Base-by-base conservation (phyloP, 2,329 filamentous ascomycete genomes). In the Fusarium compactum region DNA sequence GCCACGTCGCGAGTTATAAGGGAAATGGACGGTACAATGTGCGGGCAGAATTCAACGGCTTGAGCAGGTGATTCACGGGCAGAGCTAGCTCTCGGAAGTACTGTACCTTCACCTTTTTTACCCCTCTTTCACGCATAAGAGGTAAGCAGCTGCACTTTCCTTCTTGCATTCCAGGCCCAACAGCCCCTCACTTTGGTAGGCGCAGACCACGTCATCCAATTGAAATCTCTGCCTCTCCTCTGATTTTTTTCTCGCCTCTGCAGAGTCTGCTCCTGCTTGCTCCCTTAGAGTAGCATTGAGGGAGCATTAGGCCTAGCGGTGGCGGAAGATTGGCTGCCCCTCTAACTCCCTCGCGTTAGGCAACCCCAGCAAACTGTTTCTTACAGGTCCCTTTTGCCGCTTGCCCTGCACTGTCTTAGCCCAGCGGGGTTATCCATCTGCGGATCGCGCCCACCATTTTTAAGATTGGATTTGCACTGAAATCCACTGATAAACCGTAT, bases 151-250 rank as follows among this genome's bases (percentile, higher is more conserved):
- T 29, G 32, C 16, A 51, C 30, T 38, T 51, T 38, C 29, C 48
- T 38, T 51, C 34, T 34, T 51, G 27, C 46, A 50, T 50, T 51
- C 48, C 48, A 44, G 27, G 11, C 25, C 18, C 8, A 29, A n/a
- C 25, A 24, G 47, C 47, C 47, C 47, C 48, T 38, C 48, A 24
- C 22, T 25, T 34, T 18, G 16, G 34, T 38, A 11, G 34, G 18
- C 34, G 34, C 2, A 34, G 47, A 41, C 34, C 50, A 40, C 50
- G 50, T 53, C 50, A 53, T 53, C 50, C 50, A 53, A 53, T 53
- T 44, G 50, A 53, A 43, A 53, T 53, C 30, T 53, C 22, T 27
- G 38, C 9, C 40, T 53, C 27, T 15, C 12, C 50, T 16, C 22
- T n/a, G 18, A 27, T 29, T 29, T 47, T 47, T 29, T 27, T 29